Base-by-base conservation (phyloP, 1,139 yeast genomes). In the Lodderomyces orthopsilosis region DNA sequence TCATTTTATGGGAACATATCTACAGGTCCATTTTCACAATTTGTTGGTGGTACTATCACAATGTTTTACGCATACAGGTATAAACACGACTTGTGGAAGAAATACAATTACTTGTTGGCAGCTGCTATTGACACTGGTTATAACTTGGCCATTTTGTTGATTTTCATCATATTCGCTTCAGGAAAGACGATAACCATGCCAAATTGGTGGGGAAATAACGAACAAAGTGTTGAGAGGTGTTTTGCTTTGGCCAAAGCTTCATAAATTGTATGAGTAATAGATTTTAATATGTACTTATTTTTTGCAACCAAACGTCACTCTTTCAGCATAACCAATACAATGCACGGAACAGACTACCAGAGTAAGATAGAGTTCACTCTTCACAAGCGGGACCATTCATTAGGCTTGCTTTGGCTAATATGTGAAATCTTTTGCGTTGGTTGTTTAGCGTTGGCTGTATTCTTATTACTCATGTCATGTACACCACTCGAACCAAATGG, bases 51-150 rank as follows among this genome's bases (percentile, higher is more conserved):
- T n/a, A 68, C 79, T 0, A 57, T 68, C 19, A 65, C 77, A 17
- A 74, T 73, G 77, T 70, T 62, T 53, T 74, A 69, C 55, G 64
- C 69, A 10, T 70, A 53, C 51, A 59, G 68, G 15, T 69, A 68
- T 49, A 65, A 57, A 40, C 72, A 68, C 45, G 47, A 52, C 5
- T 38, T 69, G 22, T 75, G 79, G 74, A 65, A 66, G 49, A 64
- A 57, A 43, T 75, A 66, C 53, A 75, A 75, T 45, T 75, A 75
- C 52, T 65, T 74, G 4, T 52, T 74, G 23, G 79, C 79, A 1
- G 78, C 78, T 6, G 78, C 79, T 0, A 64, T 73, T 44, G 80
- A 75, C 48, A 73, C 79, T 0, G 81, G 79, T 8, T 71, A 67
- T 51, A 74, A 74, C 46, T 52, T 74, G 38, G 61, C 76, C 2